Conservation (phyloP, 805 yeast species). For the Candida takata region DNA sequence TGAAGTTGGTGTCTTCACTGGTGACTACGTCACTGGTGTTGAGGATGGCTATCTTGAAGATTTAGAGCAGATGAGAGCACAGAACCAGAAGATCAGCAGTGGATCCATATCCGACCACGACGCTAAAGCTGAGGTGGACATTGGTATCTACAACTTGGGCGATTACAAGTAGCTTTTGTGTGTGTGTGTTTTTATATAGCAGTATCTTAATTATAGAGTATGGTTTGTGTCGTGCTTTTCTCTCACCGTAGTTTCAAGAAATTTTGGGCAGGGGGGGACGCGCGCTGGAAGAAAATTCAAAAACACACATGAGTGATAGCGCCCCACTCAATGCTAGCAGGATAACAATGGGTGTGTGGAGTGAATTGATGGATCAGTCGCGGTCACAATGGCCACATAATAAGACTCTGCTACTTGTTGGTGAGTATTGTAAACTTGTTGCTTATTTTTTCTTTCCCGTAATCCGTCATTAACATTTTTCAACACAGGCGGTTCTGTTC, state of each 20-base stretch:
- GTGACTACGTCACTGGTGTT: slow-evolving; percentile 89
- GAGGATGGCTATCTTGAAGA: slow-evolving; percentile 77
- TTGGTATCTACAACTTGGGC: slow-evolving; percentile 54
- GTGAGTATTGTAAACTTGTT: background rate
- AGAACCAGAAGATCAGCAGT: slow-evolving; percentile 51
- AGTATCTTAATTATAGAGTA: too few species aligned
- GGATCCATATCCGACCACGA: slow-evolving; percentile 42
- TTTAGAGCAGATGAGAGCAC: slow-evolving; percentile 76
- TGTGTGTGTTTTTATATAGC: too few species aligned
- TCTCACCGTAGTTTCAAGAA: too few species aligned
- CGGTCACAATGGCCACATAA: slow-evolving; percentile 1
- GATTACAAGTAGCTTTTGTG: slow-evolving; percentile 37
- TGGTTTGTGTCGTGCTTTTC: too few species aligned
- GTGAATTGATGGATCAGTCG: slow-evolving; percentile 6
- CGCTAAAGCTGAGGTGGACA: slow-evolving; percentile 73
- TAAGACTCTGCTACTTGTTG: slow-evolving; percentile 1
- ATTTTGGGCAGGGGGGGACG: too few species aligned
- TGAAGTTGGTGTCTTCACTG: slow-evolving; percentile 97
- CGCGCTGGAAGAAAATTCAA: too few species aligned
- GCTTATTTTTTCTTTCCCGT: background rate
- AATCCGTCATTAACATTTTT: too few species aligned
- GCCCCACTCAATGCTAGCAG: too few species aligned
- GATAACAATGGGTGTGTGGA: slow-evolving; percentile 13
- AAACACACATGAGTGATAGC: too few species aligned
- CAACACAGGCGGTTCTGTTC: slow-evolving; percentile 14